Evolutionary conservation across 1,139 yeast genomes (phyloP).

Genomic region (Blastobotrys persicus): DNA sequence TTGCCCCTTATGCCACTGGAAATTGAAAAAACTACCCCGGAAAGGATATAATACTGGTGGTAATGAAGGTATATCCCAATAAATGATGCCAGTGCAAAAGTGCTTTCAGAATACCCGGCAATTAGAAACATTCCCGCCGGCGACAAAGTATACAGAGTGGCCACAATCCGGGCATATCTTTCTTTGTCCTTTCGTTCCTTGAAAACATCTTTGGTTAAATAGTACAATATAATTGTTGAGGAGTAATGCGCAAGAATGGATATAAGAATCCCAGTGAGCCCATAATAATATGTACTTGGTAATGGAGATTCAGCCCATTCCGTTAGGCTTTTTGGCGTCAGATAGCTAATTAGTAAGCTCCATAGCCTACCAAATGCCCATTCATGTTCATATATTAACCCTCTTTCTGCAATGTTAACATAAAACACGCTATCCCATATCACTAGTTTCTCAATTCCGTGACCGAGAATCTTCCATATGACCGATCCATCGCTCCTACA

Average conservation of each 20-base stretch:
- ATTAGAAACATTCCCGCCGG: constrained; percentile 83
- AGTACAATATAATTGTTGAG: constrained; percentile 52
- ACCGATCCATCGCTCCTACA: constrained; percentile 20
- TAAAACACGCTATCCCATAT: constrained; percentile 90
- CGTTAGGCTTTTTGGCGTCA: background rate
- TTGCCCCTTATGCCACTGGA: constrained; percentile 72
- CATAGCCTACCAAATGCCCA: constrained; percentile 85
- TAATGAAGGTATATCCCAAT: constrained; percentile 53
- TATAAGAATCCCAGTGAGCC: constrained; percentile 46
- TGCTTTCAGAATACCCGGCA: constrained; percentile 74
- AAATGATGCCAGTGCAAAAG: constrained; percentile 64
- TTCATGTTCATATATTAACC: constrained; percentile 71
- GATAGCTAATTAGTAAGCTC: constrained; percentile 51
- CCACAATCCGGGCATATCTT: constrained; percentile 38
- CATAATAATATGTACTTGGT: constrained; percentile 40
- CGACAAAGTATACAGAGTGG: constrained; percentile 55
- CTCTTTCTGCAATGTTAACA: constrained; percentile 52
- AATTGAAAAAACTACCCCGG: constrained; percentile 59
- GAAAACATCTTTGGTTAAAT: constrained; percentile 40
- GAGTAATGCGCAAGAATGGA: constrained; percentile 55
- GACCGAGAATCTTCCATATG: constrained; percentile 9
- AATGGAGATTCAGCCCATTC: constrained; percentile 16
- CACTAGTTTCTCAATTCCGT: constrained; percentile 39
- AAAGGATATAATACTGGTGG: constrained; percentile 41
- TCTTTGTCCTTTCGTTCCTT: constrained; percentile 14